Evolutionary conservation across 2,329 filamentous ascomycete species (phyloP).

Genomic region (Hypoxylon sp.): DNA sequence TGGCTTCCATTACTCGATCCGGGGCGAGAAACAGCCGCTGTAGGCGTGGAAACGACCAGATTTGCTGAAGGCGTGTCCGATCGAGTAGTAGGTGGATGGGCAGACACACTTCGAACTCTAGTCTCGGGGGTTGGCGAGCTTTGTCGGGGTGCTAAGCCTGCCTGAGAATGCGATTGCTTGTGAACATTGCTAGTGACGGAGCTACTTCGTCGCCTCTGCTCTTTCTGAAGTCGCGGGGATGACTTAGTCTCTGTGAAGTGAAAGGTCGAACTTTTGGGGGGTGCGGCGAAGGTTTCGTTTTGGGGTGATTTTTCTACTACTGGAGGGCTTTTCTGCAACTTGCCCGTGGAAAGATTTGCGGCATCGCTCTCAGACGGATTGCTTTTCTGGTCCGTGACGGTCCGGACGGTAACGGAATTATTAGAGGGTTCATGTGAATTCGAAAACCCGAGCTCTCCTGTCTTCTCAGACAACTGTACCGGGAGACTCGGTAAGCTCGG

Average conservation of each 20-base stretch:
- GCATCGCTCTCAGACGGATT: slow-evolving; percentile 37
- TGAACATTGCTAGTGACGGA: slow-evolving; percentile 47
- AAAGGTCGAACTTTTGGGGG: slow-evolving; percentile 45
- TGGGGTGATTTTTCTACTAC: slow-evolving; percentile 42
- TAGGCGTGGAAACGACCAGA: slow-evolving; percentile 53
- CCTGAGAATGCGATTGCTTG: slow-evolving; percentile 37
- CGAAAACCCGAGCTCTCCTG: slow-evolving; percentile 8
- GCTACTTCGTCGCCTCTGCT: slow-evolving; percentile 51
- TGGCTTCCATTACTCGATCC: slow-evolving; percentile 60
- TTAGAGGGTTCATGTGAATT: slow-evolving; percentile 20
- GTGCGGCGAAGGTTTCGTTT: slow-evolving; percentile 39
- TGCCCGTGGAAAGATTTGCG: slow-evolving; percentile 28
- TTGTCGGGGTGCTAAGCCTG: slow-evolving; percentile 43
- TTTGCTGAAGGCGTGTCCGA: slow-evolving; percentile 49
- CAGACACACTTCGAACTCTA: slow-evolving; percentile 65
- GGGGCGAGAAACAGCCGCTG: slow-evolving; percentile 50
- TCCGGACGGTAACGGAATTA: slow-evolving; percentile 11
- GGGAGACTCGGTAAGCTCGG: slow-evolving; percentile 41
- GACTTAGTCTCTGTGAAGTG: slow-evolving; percentile 49
- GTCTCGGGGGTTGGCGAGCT: slow-evolving; percentile 54
- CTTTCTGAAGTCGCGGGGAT: slow-evolving; percentile 48
- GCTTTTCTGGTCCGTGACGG: slow-evolving; percentile 33
- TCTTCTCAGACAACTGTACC: slow-evolving; percentile 28
- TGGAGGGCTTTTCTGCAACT: slow-evolving; percentile 48
- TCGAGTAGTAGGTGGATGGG: slow-evolving; percentile 58